Percentiles rank a stretch among this genome's conserved stretches.
Evolutionary conservation across 345 rosid species (phyloP).

Genomic region (Microcos paniculata): DNA sequence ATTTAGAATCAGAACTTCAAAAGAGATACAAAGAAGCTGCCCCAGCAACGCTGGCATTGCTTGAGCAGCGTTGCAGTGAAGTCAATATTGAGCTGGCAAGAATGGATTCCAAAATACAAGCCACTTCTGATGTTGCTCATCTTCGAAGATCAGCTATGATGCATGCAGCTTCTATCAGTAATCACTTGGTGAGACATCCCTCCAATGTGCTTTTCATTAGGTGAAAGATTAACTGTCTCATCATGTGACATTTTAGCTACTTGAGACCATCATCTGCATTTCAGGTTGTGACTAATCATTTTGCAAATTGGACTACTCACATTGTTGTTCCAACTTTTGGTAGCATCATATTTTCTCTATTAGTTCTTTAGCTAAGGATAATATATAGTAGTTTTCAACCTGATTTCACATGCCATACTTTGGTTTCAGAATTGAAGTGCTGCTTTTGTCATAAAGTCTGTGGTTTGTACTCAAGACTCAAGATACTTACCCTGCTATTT

Average conservation of each 20-base stretch:
- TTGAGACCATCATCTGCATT: not conserved
- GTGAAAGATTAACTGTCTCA: not conserved
- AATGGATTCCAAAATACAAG: slow-evolving; percentile 72
- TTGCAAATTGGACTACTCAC: not conserved
- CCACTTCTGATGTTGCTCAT: slow-evolving; percentile 90
- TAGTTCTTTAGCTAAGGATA: not conserved
- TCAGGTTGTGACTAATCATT: not conserved
- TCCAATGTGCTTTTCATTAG: slow-evolving; percentile 3
- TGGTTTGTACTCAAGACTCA: not conserved
- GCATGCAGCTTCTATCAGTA: slow-evolving; percentile 78
- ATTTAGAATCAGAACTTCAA: slow-evolving; percentile 87
- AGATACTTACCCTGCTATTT: slow-evolving; percentile 22
- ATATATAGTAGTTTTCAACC: not conserved
- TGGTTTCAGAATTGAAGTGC: not conserved
- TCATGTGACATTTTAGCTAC: not conserved
- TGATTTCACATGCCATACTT: not conserved
- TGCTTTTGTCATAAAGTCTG: not conserved
- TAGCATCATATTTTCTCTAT: not conserved
- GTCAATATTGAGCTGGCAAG: slow-evolving; percentile 55
- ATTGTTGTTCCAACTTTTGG: not conserved
- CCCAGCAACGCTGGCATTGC: slow-evolving; percentile 94
- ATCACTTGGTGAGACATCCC: slow-evolving; percentile 66
- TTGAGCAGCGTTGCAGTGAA: slow-evolving; percentile 87
- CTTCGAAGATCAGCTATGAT: slow-evolving; percentile 88
- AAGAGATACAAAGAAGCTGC: slow-evolving; percentile 93